Evolutionary conservation across 2,329 filamentous ascomycete genomes (phyloP).

Genomic region (Byssoonygena ceratinophila): DNA sequence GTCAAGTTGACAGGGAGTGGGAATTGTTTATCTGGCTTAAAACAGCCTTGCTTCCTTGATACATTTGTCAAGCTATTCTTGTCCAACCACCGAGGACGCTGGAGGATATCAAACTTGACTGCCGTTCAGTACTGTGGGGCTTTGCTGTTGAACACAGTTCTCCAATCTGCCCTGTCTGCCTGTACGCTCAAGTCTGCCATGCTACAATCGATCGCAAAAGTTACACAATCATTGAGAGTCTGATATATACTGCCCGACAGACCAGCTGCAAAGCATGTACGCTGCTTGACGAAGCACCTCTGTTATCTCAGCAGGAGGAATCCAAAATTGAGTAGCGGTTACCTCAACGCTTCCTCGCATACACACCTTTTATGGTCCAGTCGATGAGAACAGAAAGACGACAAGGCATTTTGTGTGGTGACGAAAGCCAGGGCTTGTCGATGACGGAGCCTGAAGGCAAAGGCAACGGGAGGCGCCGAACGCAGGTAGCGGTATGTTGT

Average conservation of each 20-base stretch:
- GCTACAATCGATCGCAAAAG: conserved; percentile 3
- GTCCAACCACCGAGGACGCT: conserved; percentile 3
- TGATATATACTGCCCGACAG: conserved; percentile 9
- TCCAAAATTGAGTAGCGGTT: background rate
- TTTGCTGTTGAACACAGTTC: conserved; percentile 2
- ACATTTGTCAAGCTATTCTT: conserved; percentile 2
- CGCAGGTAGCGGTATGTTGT: conserved; percentile 41
- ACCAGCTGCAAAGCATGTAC: background rate
- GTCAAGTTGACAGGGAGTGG: background rate
- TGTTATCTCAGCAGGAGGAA: background rate
- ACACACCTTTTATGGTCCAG: conserved; percentile 12
- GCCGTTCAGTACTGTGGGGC: conserved; percentile 1
- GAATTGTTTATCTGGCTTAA: conserved; percentile 8
- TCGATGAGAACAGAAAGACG: conserved; percentile 21
- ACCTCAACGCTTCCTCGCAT: background rate
- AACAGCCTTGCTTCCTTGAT: conserved; percentile 6
- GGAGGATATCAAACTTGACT: conserved; percentile 11
- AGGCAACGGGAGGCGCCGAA: conserved; percentile 40
- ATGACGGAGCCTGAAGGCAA: conserved; percentile 29
- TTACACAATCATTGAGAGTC: conserved; percentile 6
- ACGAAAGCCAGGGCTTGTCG: background rate
- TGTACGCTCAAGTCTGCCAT: conserved; percentile 7
- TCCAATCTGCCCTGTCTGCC: background rate
- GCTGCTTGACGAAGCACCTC: background rate
- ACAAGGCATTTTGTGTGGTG: conserved; percentile 18